phyloP scores from a whole-genome alignment of 1,284 basidiomycete species.

The Lentinula novae-zelandiae region DNA sequence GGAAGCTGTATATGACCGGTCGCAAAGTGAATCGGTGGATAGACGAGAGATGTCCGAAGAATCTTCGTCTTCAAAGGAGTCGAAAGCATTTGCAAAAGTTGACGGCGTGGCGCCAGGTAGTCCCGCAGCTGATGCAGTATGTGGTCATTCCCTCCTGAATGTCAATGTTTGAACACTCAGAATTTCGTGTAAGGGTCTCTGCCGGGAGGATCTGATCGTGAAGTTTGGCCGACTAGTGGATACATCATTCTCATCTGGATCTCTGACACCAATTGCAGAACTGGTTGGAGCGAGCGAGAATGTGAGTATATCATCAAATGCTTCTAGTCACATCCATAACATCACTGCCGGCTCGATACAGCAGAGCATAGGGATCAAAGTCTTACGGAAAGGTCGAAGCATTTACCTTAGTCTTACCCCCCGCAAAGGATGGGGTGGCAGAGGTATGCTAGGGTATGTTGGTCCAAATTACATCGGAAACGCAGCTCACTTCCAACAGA shows the following conservation, averaged over 20 bases:
- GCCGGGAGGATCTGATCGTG: slow-evolving; percentile 66
- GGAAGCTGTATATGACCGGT: slow-evolving; percentile 61
- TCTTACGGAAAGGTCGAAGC: slow-evolving; percentile 32
- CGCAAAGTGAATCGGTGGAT: slow-evolving; percentile 19
- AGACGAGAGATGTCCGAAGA: slow-evolving; percentile 5
- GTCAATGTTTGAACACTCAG: slow-evolving; percentile 10
- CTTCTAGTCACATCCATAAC: background rate
- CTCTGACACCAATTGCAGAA: slow-evolving; percentile 65
- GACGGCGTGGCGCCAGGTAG: slow-evolving; percentile 74
- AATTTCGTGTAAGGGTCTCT: slow-evolving; percentile 51
- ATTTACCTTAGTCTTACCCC: slow-evolving; percentile 36
- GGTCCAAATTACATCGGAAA: background rate
- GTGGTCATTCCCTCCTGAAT: slow-evolving; percentile 23
- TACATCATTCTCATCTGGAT: slow-evolving; percentile 45
- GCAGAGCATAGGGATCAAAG: slow-evolving; percentile 37
- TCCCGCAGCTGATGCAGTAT: slow-evolving; percentile 76
- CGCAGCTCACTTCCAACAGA: slow-evolving; percentile 28
- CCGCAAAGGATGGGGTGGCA: slow-evolving; percentile 54
- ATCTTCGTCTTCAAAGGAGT: slow-evolving; percentile 13
- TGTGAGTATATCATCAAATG: slow-evolving; percentile 37
- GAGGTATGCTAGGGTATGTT: slow-evolving; percentile 77
- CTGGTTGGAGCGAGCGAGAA: slow-evolving; percentile 74
- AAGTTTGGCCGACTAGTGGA: slow-evolving; percentile 68
- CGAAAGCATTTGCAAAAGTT: slow-evolving; percentile 70
- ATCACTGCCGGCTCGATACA: slow-evolving; percentile 14